phyloP scores from a whole-genome alignment of 805 yeast species.

The Lipomyces anomalus region DNA sequence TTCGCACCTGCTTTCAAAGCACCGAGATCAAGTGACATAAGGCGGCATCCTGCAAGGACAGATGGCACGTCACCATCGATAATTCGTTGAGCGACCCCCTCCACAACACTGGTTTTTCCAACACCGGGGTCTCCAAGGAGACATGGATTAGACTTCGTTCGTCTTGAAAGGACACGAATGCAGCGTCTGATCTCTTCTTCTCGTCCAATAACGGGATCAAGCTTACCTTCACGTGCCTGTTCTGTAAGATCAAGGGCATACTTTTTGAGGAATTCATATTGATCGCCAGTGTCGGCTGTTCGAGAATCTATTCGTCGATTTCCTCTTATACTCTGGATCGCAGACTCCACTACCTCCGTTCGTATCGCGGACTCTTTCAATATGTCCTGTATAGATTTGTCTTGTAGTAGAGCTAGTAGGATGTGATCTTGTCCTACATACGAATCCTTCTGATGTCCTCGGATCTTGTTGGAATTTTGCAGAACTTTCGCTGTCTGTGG shows the following conservation, averaged over 20 bases:
- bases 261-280: slow-evolving; percentile 76
- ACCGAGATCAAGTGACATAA: slow-evolving; percentile 88
- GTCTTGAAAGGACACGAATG: slow-evolving; percentile 90
- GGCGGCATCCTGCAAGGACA: slow-evolving; percentile 70
- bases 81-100: slow-evolving; percentile 97
- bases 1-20: slow-evolving; percentile 98
- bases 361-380: slow-evolving; percentile 69
- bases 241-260: slow-evolving; percentile 94
- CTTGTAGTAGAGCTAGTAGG: slow-evolving; percentile 77
- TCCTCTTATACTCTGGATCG: slow-evolving; percentile 78
- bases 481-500: slow-evolving; percentile 72
- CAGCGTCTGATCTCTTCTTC: slow-evolving; percentile 97
- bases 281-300: slow-evolving; percentile 77
- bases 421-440: slow-evolving; percentile 94
- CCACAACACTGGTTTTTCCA: slow-evolving; percentile 96
- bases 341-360: slow-evolving; percentile 66
- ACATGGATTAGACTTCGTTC: slow-evolving; percentile 95
- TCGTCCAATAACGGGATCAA: slow-evolving; percentile 98
- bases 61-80: slow-evolving; percentile 93
- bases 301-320: slow-evolving; percentile 87
- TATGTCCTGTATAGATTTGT: slow-evolving; percentile 58
- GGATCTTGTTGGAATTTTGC: slow-evolving; percentile 67
- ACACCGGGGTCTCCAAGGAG: slow-evolving; percentile 99
- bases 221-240: slow-evolving; percentile 85
- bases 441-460: slow-evolving; percentile 81